Evolutionary conservation across 305 asterid genomes (phyloP), one percentile per base, ranked within the genome.

Genomic region (Ajuga reptans): DNA sequence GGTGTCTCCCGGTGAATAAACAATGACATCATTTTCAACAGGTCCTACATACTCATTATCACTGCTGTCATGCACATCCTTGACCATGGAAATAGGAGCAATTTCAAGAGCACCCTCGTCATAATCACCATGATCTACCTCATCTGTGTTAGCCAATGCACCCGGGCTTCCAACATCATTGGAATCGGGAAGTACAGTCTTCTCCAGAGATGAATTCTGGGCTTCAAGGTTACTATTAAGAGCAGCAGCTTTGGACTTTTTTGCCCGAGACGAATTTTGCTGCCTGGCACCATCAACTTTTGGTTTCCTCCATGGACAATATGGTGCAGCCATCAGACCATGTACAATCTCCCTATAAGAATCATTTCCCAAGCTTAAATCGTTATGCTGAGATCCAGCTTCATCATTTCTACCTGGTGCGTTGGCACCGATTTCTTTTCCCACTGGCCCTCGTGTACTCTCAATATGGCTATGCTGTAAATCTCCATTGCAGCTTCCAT

Each of bases 311-410:
- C 81, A 74, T 70, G 84, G 84, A 65, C 84, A 81, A 78, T 71
- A 1, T 73, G 80, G 79, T n/a, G 79, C 83, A 66, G 89, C 86
- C 84, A 76, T 51, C 74, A 85, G 66, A 54, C 80, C 84, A 71
- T 79, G 82, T 18, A 81, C 89, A 64, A 79, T 56, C 74, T 72
- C 84, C 76, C 45, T 52, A 2, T 69, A 75, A 21, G 45, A 76
- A 55, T 81, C 84, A 67, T 47, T 65, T 33, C 59, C 76, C n/a
- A 64, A 17, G 59, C 78, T 61, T 37, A 21, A 15, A 69, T 6
- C 69, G 50, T 60, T 16, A 41, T 10, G 55, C 2, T 59, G 69
- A 71, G 75, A n/a, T 51, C 27, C 36, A 11, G 11, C 55, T 15
- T 67, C 24, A 47, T 54, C 72, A 53, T 56, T 68, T 56, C 14